Base-by-base conservation (phyloP, 2,329 filamentous ascomycete genomes). In the Pestalotiopsis sp. region DNA sequence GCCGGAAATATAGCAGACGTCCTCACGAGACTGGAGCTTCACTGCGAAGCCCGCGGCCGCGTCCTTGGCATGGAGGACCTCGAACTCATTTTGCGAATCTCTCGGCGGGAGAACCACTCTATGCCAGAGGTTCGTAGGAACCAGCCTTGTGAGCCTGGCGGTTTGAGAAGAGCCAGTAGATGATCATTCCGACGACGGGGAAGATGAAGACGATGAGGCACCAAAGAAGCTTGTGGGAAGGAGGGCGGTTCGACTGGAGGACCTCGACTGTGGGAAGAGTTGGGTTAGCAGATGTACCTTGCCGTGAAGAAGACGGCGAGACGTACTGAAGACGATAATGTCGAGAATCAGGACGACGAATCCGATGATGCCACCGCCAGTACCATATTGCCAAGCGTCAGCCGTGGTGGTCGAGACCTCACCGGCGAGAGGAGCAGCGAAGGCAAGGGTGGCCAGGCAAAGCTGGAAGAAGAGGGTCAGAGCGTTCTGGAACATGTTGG, bases 101-200 rank as follows among this genome's bases (percentile, higher is more conserved):
- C 56, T 35, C 26, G 2, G 6, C 56, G 14, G 13, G 13, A 57
- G 24, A n/a, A 13, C 2, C 56, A 58, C 17, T 61, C 57, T 71
- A 77, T 56, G 73, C 72, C 64, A 87, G 78, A 35, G 85, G 77
- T 78, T 89, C 87, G 73, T 90, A 89, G n/a, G 83, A 83, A 10
- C 81, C 77, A 48, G 80, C 80, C 75, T 84, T 86, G 76, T 89
- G 87, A 35, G 83, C 80, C 57, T 81, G 79, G 64, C 88, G 86
- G 79, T 91, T 87, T 60, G 88, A 89, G 79, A 91, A 90, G 65
- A 91, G 78, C 75, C 82, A 91, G 79, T 91, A 91, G 77, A 90
- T 78, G 73, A 89, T 77, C 77, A 89, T 81, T 68, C 89, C 89
- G 71, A 87, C 75, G 62, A 91, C 80, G 3, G 89, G 89, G 80